These are phyloP conservation scores for Salvia sclarea DNA, from an alignment of 305 asterid genomes.

Conservation along the genomic window DNA sequence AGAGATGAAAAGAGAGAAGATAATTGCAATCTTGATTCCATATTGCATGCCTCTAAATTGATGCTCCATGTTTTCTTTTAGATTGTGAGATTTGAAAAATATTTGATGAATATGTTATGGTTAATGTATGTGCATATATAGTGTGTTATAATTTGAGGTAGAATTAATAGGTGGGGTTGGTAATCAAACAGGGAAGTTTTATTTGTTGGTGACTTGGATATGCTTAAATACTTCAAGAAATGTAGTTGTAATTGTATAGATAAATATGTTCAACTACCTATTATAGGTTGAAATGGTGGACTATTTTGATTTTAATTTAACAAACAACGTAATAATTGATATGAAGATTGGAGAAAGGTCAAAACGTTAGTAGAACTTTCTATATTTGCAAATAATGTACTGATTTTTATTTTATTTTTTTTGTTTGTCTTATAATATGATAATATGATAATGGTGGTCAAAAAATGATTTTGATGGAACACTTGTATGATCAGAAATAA, in stretches of 20 bases:
- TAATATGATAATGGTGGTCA: conserved; percentile 5
- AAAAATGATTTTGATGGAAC: background rate
- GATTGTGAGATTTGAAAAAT: background rate
- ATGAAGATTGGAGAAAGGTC: background rate
- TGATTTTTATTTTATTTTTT: background rate
- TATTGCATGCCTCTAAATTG: conserved; percentile 19
- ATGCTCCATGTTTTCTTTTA: conserved; percentile 11
- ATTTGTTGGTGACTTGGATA: conserved; percentile 30
- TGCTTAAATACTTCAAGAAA: conserved; percentile 9
- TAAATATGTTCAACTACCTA: conserved; percentile 39
- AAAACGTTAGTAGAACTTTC: background rate
- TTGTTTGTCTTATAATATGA: background rate
- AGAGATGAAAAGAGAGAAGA: conserved; percentile 29
- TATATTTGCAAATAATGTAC: background rate
- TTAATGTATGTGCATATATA: conserved; percentile 1
- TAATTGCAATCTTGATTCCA: conserved; percentile 9
- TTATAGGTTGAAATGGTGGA: conserved; percentile 9
- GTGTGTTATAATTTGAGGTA: background rate
- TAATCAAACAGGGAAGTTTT: conserved; percentile 36
- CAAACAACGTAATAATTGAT: background rate
- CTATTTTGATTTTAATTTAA: background rate
- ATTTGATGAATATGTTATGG: conserved; percentile 2
- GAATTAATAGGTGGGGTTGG: conserved; percentile 44
- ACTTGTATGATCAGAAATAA: conserved; percentile 21
- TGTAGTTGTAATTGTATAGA: background rate